phyloP scores from a whole-genome alignment of 2,329 filamentous ascomycete genomes.

The Aspergillus clavatus region DNA sequence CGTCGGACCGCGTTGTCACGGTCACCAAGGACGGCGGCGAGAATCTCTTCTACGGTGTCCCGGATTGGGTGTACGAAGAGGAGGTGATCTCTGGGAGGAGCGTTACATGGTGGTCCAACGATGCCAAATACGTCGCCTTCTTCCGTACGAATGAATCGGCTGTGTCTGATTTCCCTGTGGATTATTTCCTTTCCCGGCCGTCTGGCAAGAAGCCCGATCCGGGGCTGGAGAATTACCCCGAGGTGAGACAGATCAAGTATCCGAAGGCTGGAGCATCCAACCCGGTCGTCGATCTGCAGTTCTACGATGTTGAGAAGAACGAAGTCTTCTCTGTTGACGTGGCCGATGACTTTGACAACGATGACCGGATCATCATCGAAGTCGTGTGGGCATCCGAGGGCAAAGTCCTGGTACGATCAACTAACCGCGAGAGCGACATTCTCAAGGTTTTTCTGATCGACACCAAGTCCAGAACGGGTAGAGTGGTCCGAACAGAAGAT shows the following conservation, averaged over 20 bases:
- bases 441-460: slow-evolving; percentile 84
- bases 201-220: slow-evolving; percentile 63
- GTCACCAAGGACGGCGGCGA: slow-evolving; percentile 83
- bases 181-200: slow-evolving; percentile 86
- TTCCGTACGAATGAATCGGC: slow-evolving; percentile 87
- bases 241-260: slow-evolving; percentile 90
- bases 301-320: slow-evolving; percentile 75
- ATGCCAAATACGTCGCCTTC: slow-evolving; percentile 86
- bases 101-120: slow-evolving; percentile 92
- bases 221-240: slow-evolving; percentile 84
- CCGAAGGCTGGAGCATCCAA: slow-evolving; percentile 94
- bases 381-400: slow-evolving; percentile 79
- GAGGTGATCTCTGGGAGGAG: slow-evolving; percentile 76
- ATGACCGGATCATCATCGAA: slow-evolving; percentile 86
- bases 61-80: slow-evolving; percentile 94
- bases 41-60: slow-evolving; percentile 90
- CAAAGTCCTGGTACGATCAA: slow-evolving; percentile 82
- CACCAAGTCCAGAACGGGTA: slow-evolving; percentile 65
- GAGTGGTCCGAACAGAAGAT: slow-evolving; percentile 73
- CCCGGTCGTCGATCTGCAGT: slow-evolving; percentile 78
- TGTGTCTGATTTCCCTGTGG: slow-evolving; percentile 86
- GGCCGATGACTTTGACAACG: slow-evolving; percentile 69
- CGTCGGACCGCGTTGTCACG: slow-evolving; percentile 57
- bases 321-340: slow-evolving; percentile 78
- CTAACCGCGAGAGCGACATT: slow-evolving; percentile 89